A percentile compares a stretch with the other conserved stretches of the same genome.
Evolutionary conservation across 495 filamentous ascomycete species (phyloP).

Genomic region (Chaetomium tenue): DNA sequence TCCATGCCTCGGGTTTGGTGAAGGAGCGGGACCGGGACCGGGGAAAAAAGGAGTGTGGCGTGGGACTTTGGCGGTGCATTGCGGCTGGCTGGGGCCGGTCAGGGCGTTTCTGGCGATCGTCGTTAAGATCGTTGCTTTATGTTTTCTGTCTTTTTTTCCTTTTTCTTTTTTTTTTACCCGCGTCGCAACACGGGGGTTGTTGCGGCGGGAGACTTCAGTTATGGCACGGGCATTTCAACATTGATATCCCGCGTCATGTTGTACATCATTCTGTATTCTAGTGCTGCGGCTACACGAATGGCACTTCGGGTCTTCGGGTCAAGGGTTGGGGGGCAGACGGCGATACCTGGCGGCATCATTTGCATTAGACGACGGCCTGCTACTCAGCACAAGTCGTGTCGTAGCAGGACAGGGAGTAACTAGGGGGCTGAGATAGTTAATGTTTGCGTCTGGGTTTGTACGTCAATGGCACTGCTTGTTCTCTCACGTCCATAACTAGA

Average conservation of each 20-base stretch:
- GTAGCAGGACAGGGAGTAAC: background rate
- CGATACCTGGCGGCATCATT: background rate
- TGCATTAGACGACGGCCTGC: background rate
- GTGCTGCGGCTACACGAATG: slow-evolving; percentile 1
- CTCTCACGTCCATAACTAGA: too few relatives aligned
- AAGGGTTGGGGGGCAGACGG: background rate
- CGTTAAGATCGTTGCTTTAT: background rate
- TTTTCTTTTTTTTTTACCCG: too few relatives aligned
- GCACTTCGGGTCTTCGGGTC: background rate
- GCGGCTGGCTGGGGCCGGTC: background rate
- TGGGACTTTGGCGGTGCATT: slow-evolving; percentile 20
- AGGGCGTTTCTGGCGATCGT: background rate
- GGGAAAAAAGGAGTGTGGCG: slow-evolving; percentile 1
- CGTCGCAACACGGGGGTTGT: background rate
- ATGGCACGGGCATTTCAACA: background rate
- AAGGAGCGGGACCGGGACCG: background rate
- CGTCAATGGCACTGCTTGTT: background rate
- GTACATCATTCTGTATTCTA: slow-evolving; percentile 19
- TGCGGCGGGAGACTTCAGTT: background rate
- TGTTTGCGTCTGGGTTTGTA: background rate
- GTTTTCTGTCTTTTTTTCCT: too few relatives aligned
- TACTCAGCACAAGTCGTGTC: background rate
- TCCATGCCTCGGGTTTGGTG: background rate
- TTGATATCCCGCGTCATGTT: background rate
- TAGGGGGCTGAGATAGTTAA: background rate